These are phyloP conservation scores for Curvularia spicifera DNA, from an alignment of 2,329 filamentous ascomycete genomes.

Conservation along the genomic window DNA sequence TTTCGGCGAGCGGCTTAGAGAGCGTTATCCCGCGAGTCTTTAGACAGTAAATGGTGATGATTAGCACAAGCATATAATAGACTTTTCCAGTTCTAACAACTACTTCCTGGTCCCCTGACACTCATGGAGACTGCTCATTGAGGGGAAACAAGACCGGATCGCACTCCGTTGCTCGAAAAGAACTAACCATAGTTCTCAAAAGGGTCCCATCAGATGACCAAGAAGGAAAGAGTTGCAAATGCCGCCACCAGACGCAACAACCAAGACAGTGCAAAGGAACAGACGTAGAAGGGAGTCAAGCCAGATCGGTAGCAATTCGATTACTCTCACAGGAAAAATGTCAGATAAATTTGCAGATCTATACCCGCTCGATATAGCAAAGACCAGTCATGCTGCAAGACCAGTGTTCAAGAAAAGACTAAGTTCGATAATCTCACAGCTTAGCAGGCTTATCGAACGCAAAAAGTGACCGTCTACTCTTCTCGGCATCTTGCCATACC, in stretches of 20 bases:
- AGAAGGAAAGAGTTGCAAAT: too few relatives aligned
- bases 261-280: too few relatives aligned
- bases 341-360: neutral
- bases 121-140: too few relatives aligned
- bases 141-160: too few relatives aligned
- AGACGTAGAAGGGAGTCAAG: too few relatives aligned
- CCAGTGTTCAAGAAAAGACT: neutral
- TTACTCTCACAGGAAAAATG: neutral
- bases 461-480: conserved; percentile 40
- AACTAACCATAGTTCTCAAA: too few relatives aligned
- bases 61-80: neutral
- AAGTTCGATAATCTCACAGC: conserved; percentile 13
- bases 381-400: neutral
- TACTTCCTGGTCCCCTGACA: too few relatives aligned
- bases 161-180: too few relatives aligned
- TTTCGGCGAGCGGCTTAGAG: conserved; percentile 55
- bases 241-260: too few relatives aligned
- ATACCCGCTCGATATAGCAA: neutral
- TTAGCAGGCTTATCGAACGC: conserved; percentile 32
- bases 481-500: conserved; percentile 48
- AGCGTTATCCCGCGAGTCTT: conserved; percentile 47
- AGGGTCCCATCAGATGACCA: too few relatives aligned
- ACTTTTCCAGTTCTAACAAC: neutral
- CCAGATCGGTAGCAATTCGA: neutral
- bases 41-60: conserved; percentile 3